A percentile compares a stretch with the other conserved stretches of the same genome.
Conservation (phyloP, 306 rosid genomes). For the Astragalus glycyphyllos region DNA sequence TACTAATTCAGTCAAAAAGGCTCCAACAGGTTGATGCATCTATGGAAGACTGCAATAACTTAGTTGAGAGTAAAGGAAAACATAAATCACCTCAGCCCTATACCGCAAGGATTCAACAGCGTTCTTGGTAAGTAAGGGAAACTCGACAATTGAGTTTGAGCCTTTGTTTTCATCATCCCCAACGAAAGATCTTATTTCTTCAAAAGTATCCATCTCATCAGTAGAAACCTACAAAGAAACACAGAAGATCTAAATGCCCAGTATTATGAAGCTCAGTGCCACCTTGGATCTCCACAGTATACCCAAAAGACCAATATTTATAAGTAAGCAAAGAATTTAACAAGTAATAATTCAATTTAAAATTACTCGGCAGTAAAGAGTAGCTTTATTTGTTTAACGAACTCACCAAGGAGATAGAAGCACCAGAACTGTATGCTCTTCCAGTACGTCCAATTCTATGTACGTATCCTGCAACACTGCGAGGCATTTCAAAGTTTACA, state of each 20-base stretch:
- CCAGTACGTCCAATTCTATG: slow-evolving; percentile 99
- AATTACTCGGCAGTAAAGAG: slow-evolving; percentile 8
- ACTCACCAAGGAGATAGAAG: slow-evolving; percentile 94
- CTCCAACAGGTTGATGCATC: slow-evolving; percentile 18
- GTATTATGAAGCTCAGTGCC: slow-evolving; percentile 8
- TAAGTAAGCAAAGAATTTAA: slow-evolving; percentile 8
- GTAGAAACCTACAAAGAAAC: slow-evolving; percentile 71
- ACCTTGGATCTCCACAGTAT: slow-evolving; percentile 31
- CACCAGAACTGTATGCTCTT: slow-evolving; percentile 87
- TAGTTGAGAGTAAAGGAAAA: slow-evolving; percentile 31
- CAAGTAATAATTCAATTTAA: background rate
- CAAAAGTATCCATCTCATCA: slow-evolving; percentile 79
- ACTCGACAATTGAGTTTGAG: slow-evolving; percentile 62
- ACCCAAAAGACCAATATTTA: slow-evolving; percentile 11
- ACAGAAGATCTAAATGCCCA: slow-evolving; percentile 35
- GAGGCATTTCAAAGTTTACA: slow-evolving; percentile 91
- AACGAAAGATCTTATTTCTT: slow-evolving; percentile 70
- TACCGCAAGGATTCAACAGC: slow-evolving; percentile 92
- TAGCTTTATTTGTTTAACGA: slow-evolving; percentile 8
- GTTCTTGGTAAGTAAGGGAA: slow-evolving; percentile 75
- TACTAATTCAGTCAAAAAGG: slow-evolving; percentile 23
- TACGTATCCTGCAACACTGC: slow-evolving; percentile 73
- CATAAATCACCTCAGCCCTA: slow-evolving; percentile 83
- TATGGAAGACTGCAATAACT: background rate
- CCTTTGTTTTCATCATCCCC: slow-evolving; percentile 71